phyloP scores from a whole-genome alignment of 1,139 yeast species.

The Suhomyces chickasaworum region DNA sequence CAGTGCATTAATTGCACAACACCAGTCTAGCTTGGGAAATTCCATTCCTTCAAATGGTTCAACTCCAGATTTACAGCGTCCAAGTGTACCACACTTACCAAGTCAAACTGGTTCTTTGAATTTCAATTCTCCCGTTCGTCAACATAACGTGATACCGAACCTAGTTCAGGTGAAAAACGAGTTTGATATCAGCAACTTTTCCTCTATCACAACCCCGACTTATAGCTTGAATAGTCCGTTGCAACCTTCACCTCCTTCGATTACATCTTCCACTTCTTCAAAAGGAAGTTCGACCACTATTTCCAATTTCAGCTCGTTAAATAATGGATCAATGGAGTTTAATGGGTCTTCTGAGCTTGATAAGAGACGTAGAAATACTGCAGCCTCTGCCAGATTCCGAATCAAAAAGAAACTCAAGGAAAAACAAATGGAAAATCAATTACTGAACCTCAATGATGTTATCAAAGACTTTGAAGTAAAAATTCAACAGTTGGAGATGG shows the following conservation, averaged over 20 bases:
- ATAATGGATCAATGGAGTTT: slow-evolving; percentile 17
- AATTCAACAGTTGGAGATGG: slow-evolving; percentile 58
- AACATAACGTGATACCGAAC: slow-evolving; percentile 22
- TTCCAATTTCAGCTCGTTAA: slow-evolving; percentile 6
- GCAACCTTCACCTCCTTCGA: slow-evolving; percentile 12
- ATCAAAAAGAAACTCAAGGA: slow-evolving; percentile 62
- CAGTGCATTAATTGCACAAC: slow-evolving; percentile 72
- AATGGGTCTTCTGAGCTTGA: slow-evolving; percentile 45
- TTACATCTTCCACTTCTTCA: slow-evolving; percentile 14
- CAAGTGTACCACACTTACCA: slow-evolving; percentile 17
- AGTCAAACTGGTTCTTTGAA: slow-evolving; percentile 15
- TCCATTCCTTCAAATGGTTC: slow-evolving; percentile 17
- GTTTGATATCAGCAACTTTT: slow-evolving; percentile 6
- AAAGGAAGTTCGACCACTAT: slow-evolving; percentile 10
- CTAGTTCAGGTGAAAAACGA: slow-evolving; percentile 4
- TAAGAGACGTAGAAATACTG: slow-evolving; percentile 60
- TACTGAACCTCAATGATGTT: slow-evolving; percentile 62
- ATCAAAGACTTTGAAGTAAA: slow-evolving; percentile 63
- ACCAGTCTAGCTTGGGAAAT: slow-evolving; percentile 46
- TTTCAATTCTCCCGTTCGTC: slow-evolving; percentile 27
- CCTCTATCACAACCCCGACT: slow-evolving; percentile 4
- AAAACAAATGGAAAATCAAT: slow-evolving; percentile 64
- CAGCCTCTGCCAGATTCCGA: slow-evolving; percentile 65
- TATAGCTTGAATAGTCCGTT: slow-evolving; percentile 13
- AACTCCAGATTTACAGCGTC: slow-evolving; percentile 7